Evolutionary conservation across 441 rosid genomes (phyloP), one percentile per base, ranked within the genome.

Genomic region (Mallotus repandus): DNA sequence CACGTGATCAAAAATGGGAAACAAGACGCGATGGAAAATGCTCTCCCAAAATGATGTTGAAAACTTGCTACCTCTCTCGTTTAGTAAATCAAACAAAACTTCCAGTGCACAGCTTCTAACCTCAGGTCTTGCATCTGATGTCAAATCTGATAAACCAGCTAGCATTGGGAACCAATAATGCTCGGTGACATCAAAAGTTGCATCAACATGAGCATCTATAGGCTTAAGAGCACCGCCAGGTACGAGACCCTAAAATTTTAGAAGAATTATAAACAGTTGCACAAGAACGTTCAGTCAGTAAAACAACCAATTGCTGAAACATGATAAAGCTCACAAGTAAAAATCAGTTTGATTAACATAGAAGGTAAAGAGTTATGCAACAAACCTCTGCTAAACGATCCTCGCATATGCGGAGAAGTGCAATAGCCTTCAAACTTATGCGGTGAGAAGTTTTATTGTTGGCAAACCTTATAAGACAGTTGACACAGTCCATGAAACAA

Each of bases 81-180:
- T 90, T 83, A 97, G 85, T 86, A 97, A 86, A 85, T 97, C 99
- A 86, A 97, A 97, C 80, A 97, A 79, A 80, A 97, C 99, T 84
- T 97, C 99, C 63, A 97, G 88, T 46, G 99, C 98, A 77, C 99
- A 97, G 84, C 94, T 91, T 78, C 99, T 84, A 82, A 97, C 97
- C 85, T 94, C 99, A 13, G 93, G 81, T 80, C 99, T 87, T n/a
- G 87, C 84, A 85, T 97, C 99, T 78, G 92, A 90, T 35, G 98
- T 97, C 78, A 97, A 86, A 86, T 94, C 99, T 70, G 99, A 97
- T 76, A 97, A 86, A 83, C 99, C 99, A 67, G 99, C 99, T 72
- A 97, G 89, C 99, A 97, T 97, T 10, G 99, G 99, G 85, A 87
- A 94, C 99, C 99, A 97, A 81, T 89, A 97, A 86, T 94, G 94